These are phyloP conservation scores for Fraxinus baroniana DNA, from an alignment of 305 asterid genomes.

Conservation along the genomic window DNA sequence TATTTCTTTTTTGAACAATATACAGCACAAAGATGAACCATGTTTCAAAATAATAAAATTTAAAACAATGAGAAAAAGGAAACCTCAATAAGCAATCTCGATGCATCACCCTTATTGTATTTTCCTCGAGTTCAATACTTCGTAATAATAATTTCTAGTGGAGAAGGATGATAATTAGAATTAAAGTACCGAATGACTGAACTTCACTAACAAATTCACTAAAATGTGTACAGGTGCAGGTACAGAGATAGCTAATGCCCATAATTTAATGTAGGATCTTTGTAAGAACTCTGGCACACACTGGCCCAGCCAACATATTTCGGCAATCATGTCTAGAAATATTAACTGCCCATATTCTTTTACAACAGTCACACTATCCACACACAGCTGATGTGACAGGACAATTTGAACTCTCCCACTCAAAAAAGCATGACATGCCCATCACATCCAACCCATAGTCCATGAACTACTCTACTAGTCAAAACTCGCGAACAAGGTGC, in stretches of 20 bases:
- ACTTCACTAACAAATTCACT: neutral
- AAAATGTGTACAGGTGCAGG: neutral
- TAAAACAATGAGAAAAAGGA: neutral
- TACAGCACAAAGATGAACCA: neutral
- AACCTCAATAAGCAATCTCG: neutral
- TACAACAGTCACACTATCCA: neutral
- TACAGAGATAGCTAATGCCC: neutral
- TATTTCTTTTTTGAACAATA: neutral
- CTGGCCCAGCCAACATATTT: neutral
- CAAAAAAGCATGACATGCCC: neutral
- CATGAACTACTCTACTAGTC: neutral
- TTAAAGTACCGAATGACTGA: neutral
- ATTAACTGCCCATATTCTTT: neutral
- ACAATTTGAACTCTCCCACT: neutral
- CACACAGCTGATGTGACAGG: neutral
- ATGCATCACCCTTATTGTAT: neutral
- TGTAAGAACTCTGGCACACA: neutral
- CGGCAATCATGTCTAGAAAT: neutral
- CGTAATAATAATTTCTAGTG: neutral
- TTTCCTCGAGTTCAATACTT: neutral
- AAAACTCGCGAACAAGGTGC: neutral
- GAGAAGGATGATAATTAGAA: neutral
- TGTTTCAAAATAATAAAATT: neutral
- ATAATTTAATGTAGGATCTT: neutral
- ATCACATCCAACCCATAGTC: neutral